Percentiles rank a stretch among this genome's conserved stretches.
These are phyloP conservation scores for Phialocephala subalpina DNA, from an alignment of 2,329 filamentous ascomycete genomes.

Conservation along the genomic window DNA sequence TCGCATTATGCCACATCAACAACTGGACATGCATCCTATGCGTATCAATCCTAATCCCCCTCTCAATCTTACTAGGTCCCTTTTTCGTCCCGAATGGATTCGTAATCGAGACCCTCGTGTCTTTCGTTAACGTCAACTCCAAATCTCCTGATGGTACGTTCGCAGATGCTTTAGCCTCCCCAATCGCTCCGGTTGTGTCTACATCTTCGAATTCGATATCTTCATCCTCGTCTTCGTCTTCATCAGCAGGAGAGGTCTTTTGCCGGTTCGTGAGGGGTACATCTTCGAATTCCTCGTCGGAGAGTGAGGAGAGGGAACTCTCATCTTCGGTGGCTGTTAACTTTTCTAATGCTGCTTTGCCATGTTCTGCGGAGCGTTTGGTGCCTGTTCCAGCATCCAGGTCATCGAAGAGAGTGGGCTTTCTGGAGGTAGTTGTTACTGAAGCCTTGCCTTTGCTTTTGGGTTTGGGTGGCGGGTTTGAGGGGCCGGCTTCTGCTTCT, in stretches of 20 bases:
- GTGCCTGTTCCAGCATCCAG: constrained; percentile 55
- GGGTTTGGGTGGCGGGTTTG: constrained; percentile 34
- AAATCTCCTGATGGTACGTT: constrained; percentile 69
- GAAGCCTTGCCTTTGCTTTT: constrained; percentile 38
- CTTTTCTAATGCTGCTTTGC: constrained; percentile 51
- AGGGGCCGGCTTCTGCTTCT: constrained; percentile 36
- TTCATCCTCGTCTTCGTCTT: constrained; percentile 58
- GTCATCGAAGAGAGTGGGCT: constrained; percentile 67
- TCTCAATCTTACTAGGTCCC: constrained; percentile 85
- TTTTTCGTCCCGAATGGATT: constrained; percentile 76
- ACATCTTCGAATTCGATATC: constrained; percentile 71
- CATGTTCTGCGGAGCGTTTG: constrained; percentile 50
- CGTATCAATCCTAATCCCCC: constrained; percentile 77
- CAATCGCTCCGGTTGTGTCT: constrained; percentile 47
- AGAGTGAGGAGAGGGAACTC: constrained; percentile 42
- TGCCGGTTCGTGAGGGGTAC: constrained; percentile 52
- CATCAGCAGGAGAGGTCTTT: constrained; percentile 45
- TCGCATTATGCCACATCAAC: constrained; percentile 87
- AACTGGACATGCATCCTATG: constrained; percentile 91
- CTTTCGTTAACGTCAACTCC: constrained; percentile 73
- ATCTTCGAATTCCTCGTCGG: constrained; percentile 64
- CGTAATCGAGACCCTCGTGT: constrained; percentile 65
- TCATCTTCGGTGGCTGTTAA: constrained; percentile 51
- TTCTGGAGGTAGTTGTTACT: constrained; percentile 50
- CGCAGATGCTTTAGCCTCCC: constrained; percentile 46